A percentile compares a stretch with the other conserved stretches of the same genome.
Evolutionary conservation across 1,284 basidiomycete species (phyloP).

Genomic region (Tremellales sp.): DNA sequence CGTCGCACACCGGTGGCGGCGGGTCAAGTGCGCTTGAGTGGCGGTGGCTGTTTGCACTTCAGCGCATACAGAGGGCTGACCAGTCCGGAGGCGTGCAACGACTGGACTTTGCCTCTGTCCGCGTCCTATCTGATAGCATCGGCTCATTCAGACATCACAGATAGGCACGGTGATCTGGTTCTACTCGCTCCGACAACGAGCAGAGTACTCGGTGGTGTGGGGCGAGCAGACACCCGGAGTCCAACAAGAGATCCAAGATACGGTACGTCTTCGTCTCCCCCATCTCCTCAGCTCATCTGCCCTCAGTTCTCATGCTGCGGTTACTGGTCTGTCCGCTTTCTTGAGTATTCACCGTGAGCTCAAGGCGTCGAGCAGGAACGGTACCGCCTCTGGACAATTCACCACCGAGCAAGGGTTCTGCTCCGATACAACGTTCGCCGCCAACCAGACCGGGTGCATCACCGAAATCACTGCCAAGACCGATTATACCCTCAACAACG

Average conservation of each 20-base stretch:
- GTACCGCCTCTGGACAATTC: constrained; percentile 43
- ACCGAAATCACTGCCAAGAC: constrained; percentile 45
- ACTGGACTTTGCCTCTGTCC: not conserved
- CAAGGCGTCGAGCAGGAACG: constrained; percentile 40
- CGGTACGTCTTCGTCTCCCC: constrained; percentile 50
- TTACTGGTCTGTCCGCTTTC: constrained; percentile 55
- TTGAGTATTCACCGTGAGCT: too few species aligned
- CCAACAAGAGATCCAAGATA: constrained; percentile 64
- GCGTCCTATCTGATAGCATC: constrained; percentile 7
- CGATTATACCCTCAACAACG: constrained; percentile 67
- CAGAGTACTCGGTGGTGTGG: constrained; percentile 63
- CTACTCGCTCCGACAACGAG: constrained; percentile 65
- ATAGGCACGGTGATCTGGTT: constrained; percentile 72
- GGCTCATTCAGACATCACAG: constrained; percentile 8
- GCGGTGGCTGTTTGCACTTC: too few species aligned
- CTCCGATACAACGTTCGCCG: constrained; percentile 54
- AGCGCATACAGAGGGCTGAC: too few species aligned
- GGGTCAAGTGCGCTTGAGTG: too few species aligned
- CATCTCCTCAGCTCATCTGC: not conserved
- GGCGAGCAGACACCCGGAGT: constrained; percentile 51
- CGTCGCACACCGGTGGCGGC: not conserved
- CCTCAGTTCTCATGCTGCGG: constrained; percentile 72
- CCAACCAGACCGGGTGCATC: constrained; percentile 56
- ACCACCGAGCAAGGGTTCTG: constrained; percentile 61
- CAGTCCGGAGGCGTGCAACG: not conserved